Conservation (phyloP, 345 rosid species). For the Diplotaxis tenuifolia region DNA sequence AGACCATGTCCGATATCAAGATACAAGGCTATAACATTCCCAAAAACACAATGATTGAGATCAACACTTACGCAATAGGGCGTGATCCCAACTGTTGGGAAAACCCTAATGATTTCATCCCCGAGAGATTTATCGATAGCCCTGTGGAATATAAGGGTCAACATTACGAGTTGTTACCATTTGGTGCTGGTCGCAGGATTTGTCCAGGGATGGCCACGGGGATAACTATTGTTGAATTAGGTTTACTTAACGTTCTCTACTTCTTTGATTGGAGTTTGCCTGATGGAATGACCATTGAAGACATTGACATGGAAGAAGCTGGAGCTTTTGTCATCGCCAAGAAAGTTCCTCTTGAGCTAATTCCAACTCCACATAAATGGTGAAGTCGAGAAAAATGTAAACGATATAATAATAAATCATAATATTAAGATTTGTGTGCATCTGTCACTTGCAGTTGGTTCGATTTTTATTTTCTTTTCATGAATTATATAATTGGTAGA, state of each 20-base stretch:
- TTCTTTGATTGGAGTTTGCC: constrained; percentile 47
- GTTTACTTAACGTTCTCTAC: constrained; percentile 43
- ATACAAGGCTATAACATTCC: constrained; percentile 43
- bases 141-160: constrained; percentile 49
- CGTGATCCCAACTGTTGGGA: constrained; percentile 48
- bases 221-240: constrained; percentile 29
- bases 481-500: not conserved
- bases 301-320: constrained; percentile 41
- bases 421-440: not conserved
- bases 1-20: constrained; percentile 34
- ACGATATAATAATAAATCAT: not conserved
- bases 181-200: constrained; percentile 55
- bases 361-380: constrained; percentile 25
- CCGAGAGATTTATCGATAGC: constrained; percentile 45
- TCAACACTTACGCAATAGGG: constrained; percentile 51
- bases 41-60: constrained; percentile 39
- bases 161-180: constrained; percentile 49
- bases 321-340: constrained; percentile 25
- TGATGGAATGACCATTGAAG: constrained; percentile 29
- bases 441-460: not conserved
- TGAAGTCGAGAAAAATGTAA: not conserved
- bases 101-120: constrained; percentile 42
- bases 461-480: not conserved
- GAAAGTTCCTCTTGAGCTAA: constrained; percentile 30
- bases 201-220: constrained; percentile 53